Evolutionary conservation across 768 basidiomycete genomes (phyloP).

Genomic region (Tylopilus plumbeoviolaceoides): DNA sequence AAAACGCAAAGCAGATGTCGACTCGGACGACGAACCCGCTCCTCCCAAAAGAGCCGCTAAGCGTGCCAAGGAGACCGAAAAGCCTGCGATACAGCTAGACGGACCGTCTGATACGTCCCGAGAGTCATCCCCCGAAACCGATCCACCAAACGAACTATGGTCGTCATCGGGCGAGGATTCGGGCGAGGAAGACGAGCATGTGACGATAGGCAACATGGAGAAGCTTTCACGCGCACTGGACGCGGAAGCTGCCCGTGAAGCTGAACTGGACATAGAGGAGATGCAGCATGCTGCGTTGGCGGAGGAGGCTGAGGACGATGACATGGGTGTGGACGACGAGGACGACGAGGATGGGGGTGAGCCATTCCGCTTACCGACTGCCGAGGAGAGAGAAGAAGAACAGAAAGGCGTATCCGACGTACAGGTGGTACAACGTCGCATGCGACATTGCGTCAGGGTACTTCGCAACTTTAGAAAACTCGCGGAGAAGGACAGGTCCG

Average conservation of each 20-base stretch:
- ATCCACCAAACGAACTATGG: conserved; percentile 20
- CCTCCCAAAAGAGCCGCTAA: conserved; percentile 28
- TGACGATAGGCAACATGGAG: conserved; percentile 81
- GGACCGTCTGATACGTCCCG: conserved; percentile 29
- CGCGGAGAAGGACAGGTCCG: conserved; percentile 61
- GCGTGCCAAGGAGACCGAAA: conserved; percentile 34
- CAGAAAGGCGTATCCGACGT: conserved; percentile 67
- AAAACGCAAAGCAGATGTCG: conserved; percentile 65
- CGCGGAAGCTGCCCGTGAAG: conserved; percentile 60
- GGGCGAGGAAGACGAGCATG: conserved; percentile 48
- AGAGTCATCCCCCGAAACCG: conserved; percentile 47
- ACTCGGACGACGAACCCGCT: conserved; percentile 29
- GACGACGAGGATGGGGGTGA: conserved; percentile 35
- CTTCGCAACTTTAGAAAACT: conserved; percentile 68
- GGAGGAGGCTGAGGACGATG: conserved; percentile 47
- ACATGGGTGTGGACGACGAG: conserved; percentile 37
- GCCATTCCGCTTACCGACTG: conserved; percentile 63
- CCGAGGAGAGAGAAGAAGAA: conserved; percentile 70
- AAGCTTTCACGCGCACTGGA: conserved; percentile 76
- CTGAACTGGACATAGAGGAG: conserved; percentile 65
- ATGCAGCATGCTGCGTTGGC: conserved; percentile 50
- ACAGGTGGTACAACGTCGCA: conserved; percentile 70
- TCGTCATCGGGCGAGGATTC: conserved; percentile 43
- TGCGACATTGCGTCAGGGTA: conserved; percentile 72
- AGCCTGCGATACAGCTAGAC: conserved; percentile 15